Conservation (phyloP, 345 rosid species). For the Rubroshorea leprosula region DNA sequence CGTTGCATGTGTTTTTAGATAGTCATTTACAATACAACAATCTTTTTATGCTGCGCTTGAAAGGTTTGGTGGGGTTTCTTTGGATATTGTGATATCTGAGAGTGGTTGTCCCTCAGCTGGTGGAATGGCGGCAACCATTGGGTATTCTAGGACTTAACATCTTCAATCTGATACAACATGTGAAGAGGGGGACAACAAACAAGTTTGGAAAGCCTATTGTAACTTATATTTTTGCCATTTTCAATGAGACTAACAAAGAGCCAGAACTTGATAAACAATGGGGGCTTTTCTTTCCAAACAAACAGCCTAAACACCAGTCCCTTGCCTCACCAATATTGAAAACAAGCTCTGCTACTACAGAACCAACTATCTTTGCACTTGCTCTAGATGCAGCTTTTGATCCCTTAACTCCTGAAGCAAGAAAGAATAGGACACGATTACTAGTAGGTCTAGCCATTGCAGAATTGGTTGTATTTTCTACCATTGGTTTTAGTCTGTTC, state of each 20-base stretch:
- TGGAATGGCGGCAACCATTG: conserved; percentile 16
- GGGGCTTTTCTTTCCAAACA: conserved; percentile 29
- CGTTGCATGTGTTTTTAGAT: neutral
- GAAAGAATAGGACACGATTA: neutral
- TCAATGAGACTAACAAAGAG: conserved; percentile 29
- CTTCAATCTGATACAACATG: conserved; percentile 23
- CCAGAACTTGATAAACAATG: conserved; percentile 26
- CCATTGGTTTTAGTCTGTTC: neutral
- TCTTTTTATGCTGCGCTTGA: conserved; percentile 28
- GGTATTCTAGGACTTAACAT: conserved; percentile 20
- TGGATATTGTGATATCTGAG: conserved; percentile 26
- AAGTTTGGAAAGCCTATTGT: conserved; percentile 25
- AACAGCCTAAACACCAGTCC: conserved; percentile 15
- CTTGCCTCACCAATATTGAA: neutral
- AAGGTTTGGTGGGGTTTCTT: conserved; percentile 16
- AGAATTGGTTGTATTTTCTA: neutral
- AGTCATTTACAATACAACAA: conserved; percentile 17
- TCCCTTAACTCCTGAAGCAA: neutral
- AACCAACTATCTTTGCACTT: conserved; percentile 1
- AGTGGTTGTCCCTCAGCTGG: conserved; percentile 34
- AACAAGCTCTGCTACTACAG: conserved; percentile 28
- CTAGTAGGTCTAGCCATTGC: neutral
- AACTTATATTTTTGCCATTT: too few species aligned
- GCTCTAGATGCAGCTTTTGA: too few species aligned
- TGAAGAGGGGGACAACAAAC: conserved; percentile 28